A percentile compares a stretch with the other conserved stretches of the same genome.
Evolutionary conservation across 2,329 filamentous ascomycete species (phyloP).

Genomic region (Microthyrium microscopicum): DNA sequence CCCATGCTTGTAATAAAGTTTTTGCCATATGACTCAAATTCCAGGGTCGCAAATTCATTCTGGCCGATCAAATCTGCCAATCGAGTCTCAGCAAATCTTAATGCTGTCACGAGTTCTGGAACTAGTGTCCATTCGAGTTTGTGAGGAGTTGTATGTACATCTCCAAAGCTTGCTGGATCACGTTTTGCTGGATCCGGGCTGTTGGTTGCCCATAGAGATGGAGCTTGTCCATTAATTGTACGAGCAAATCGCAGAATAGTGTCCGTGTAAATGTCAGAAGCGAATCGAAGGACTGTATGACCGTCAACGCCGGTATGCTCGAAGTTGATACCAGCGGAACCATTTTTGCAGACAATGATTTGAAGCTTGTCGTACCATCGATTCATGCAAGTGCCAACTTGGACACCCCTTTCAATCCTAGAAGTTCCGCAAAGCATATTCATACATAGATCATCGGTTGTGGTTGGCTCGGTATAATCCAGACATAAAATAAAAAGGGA

Average conservation of each 20-base stretch:
- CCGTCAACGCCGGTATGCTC: constrained; percentile 97
- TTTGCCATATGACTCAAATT: constrained; percentile 81
- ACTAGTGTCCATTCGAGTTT: constrained; percentile 97
- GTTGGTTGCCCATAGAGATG: constrained; percentile 75
- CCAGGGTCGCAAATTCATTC: constrained; percentile 86
- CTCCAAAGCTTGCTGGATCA: constrained; percentile 78
- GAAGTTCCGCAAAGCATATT: constrained; percentile 98
- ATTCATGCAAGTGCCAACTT: constrained; percentile 95
- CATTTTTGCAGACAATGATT: constrained; percentile 98
- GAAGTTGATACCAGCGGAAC: constrained; percentile 96
- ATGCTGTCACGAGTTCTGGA: constrained; percentile 74
- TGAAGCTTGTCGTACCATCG: constrained; percentile 98
- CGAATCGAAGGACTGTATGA: constrained; percentile 90
- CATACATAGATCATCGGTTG: constrained; percentile 71
- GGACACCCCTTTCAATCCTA: constrained; percentile 78
- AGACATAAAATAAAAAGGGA: constrained; percentile 84
- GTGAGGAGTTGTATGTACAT: constrained; percentile 84
- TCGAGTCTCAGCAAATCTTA: constrained; percentile 89
- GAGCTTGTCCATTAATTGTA: constrained; percentile 87
- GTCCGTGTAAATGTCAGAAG: constrained; percentile 91
- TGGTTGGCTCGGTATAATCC: constrained; percentile 76
- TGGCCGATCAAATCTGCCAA: constrained; percentile 90
- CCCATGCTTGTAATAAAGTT: constrained; percentile 96
- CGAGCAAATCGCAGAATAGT: constrained; percentile 91
- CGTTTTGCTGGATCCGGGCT: constrained; percentile 88